Percentiles rank a stretch among this genome's conserved stretches.
phyloP scores from a whole-genome alignment of 2,329 filamentous ascomycete genomes.

The Colletotrichum truncatum region DNA sequence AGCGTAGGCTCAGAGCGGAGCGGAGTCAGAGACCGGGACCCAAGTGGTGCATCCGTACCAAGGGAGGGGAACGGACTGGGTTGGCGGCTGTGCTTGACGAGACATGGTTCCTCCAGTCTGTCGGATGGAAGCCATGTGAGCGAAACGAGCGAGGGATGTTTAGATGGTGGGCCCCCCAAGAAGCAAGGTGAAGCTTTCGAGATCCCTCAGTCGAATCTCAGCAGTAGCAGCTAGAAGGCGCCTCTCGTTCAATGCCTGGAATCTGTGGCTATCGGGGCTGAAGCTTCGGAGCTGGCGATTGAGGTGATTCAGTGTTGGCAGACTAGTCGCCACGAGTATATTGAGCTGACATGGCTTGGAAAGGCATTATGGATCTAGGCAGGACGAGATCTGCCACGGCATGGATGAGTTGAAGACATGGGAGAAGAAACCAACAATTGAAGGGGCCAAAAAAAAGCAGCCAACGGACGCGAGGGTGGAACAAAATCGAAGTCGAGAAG shows the following conservation, averaged over 20 bases:
- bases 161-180: neutral
- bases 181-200: neutral
- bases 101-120: neutral
- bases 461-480: neutral
- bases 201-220: neutral
- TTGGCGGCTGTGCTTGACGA: constrained; percentile 1
- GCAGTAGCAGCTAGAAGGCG: too few species aligned
- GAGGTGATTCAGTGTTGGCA: constrained; percentile 5
- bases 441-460: constrained; percentile 14
- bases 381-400: constrained; percentile 1
- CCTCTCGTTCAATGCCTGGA: neutral
- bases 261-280: neutral
- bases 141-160: constrained; percentile 15
- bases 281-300: neutral
- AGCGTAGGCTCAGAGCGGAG: constrained; percentile 1
- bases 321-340: constrained; percentile 14
- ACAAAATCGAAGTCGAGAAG: neutral
- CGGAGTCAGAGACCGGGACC: neutral
- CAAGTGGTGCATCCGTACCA: constrained; percentile 15
- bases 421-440: constrained; percentile 20
- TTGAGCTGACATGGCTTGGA: neutral
- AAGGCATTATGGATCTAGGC: constrained; percentile 16
- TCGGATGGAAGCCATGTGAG: constrained; percentile 7
- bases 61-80: constrained; percentile 20
- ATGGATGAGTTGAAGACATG: constrained; percentile 3